A percentile compares a stretch with the other conserved stretches of the same genome.
Evolutionary conservation across 1,284 basidiomycete genomes (phyloP).

Genomic region (Moesziomyces antarcticus): DNA sequence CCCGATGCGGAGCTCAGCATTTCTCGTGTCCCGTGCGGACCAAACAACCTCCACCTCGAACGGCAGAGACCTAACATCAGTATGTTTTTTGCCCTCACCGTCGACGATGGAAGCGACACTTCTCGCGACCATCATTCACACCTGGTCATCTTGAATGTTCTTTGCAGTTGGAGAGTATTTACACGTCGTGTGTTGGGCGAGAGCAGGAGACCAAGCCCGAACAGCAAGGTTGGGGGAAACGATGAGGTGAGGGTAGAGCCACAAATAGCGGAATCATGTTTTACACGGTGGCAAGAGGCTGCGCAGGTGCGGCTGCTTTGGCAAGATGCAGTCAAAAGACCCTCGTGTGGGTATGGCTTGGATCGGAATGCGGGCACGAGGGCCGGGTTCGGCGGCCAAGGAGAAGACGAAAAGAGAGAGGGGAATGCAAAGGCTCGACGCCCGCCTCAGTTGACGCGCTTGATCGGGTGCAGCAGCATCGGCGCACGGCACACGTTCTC

Average conservation of each 20-base stretch:
- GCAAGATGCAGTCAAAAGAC: not conserved
- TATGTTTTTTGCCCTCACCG: no score
- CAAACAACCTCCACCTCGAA: slow-evolving; percentile 7
- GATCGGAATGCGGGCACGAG: slow-evolving; percentile 9
- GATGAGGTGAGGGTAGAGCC: not conserved
- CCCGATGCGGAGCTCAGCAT: not conserved
- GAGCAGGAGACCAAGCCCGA: not conserved
- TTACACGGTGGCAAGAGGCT: slow-evolving; percentile 16
- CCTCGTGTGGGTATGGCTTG: slow-evolving; percentile 35
- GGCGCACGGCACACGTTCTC: slow-evolving; percentile 66
- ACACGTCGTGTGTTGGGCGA: slow-evolving; percentile 8
- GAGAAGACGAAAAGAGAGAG: not conserved
- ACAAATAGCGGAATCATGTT: slow-evolving; percentile 14
- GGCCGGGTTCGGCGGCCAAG: not conserved
- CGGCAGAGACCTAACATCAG: no score
- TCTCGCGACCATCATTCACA: no score
- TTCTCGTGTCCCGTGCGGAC: not conserved
- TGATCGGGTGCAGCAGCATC: slow-evolving; percentile 66
- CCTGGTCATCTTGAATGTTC: slow-evolving; percentile 31
- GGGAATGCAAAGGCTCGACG: not conserved
- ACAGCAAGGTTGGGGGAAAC: no score
- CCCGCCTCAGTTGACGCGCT: slow-evolving; percentile 55
- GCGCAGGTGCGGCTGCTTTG: slow-evolving; percentile 11
- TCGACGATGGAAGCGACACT: no score
- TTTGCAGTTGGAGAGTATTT: slow-evolving; percentile 19